Evolutionary conservation across 2,329 filamentous ascomycete genomes (phyloP), one percentile per base, ranked within the genome.

Genomic region (Alternaria brassicicola): DNA sequence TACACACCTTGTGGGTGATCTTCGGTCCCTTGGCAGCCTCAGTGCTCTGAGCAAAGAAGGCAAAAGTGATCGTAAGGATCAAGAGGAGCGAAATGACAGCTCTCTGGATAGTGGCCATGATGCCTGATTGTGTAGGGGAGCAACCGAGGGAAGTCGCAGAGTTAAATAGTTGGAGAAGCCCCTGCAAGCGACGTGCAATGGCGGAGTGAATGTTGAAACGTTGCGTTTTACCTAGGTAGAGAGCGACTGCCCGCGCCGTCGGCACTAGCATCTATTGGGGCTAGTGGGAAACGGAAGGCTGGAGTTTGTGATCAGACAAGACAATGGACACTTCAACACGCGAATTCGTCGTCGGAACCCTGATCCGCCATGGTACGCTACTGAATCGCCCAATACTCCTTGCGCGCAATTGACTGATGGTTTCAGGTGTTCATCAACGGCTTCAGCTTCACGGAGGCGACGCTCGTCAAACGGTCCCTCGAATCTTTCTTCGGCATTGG

Each of bases 1-100:
- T 43, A 39, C 69, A 58, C 76, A 86, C 92, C 88, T 96, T 97
- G 85, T 91, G 85, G 72, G 93, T 97, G 83, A 97, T 94, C 88
- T 95, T 96, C 64, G 92, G 94, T 45, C 95, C 94, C 83, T 94
- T 76, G 23, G 66, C 53, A 52, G 73, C 73, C 64, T 75, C 71
- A 15, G 71, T 57, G 39, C 63, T 49, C 70, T 76, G 73, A 28
- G 72, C 71, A 62, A 76, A 75, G 71, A 74, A 72, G 66, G 71
- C 68, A 55, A 76, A 73, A 50, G 76, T 69, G 71, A 93, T 83
- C 71, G 91, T 88, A 71, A 96, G 78, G 74, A 97, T 86, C 75
- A 96, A 84, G 76, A 92, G 84, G 72, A 89, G 83, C 73, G 90
- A 88, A 77, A 89, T 83, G 75, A 92, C 76, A 67, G 93, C 78